Base-by-base conservation (phyloP, 345 rosid species). In the Syzygium oleosum region DNA sequence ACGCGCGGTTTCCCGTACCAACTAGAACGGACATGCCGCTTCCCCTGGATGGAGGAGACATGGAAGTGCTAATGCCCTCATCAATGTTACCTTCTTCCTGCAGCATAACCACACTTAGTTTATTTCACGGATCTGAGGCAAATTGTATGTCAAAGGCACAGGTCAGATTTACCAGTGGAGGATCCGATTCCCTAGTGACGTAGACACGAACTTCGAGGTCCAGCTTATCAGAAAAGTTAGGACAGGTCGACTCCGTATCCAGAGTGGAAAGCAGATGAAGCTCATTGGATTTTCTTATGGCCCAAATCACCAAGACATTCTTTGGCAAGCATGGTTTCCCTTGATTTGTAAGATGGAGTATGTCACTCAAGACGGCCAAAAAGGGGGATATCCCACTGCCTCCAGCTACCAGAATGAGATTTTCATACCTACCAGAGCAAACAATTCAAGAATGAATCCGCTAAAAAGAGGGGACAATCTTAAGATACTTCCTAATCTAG, bases 331-430 rank as follows among this genome's bases (percentile, higher is more conserved):
- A 97, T 51, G 93, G 91, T 86, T 91, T 94, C 25, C 94, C 96
- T 88, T 95, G 94, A 79, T 92, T 91, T 46, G 91, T 84, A 23
- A 98, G 93, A 89, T 94, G 98, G 86, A 95, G 89, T 90, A 97
- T 88, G 86, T 97, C 98, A 49, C 97, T 94, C 91, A 96, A 49
- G 89, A 97, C 93, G 53, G 99, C 99, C 63, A 97, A 85, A 92
- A 97, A 94, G 2, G 99, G 99, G 27, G 99, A 94, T 88, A 97
- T 94, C 55, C 99, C 99, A 54, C 95, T 96, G 77, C 99, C 99
- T 86, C 99, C 99, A 5, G 99, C 99, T 25, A 97, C 97, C 88
- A 97, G 90, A 73, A 97, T 88, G 61, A 97, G 93, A 93, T 95
- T 94, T 89, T 96, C 96, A 34, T 96, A 96, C 94, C 99, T 97